Conservation (phyloP, 1,284 basidiomycete species). For the Earliella scabrosa region DNA sequence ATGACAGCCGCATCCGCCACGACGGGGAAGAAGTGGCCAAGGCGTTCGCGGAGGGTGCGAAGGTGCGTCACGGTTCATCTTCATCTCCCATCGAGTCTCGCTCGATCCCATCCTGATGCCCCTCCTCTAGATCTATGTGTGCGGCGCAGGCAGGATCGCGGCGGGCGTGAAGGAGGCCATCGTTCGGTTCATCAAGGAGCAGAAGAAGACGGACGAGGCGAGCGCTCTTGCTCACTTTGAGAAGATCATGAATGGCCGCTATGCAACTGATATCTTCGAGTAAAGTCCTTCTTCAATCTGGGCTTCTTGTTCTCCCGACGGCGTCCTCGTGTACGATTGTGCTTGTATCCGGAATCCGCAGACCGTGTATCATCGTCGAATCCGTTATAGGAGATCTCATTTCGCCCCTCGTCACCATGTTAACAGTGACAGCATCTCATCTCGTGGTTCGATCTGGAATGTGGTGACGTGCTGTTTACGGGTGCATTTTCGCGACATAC, state of each 20-base stretch:
- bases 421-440: too few relatives aligned
- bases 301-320: too few relatives aligned
- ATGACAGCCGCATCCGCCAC: constrained; percentile 48
- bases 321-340: too few relatives aligned
- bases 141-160: constrained; percentile 44
- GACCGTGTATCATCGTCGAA: too few relatives aligned
- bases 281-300: too few relatives aligned
- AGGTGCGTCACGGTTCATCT: constrained; percentile 38
- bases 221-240: constrained; percentile 31
- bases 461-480: too few relatives aligned
- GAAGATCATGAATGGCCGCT: constrained; percentile 38
- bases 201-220: constrained; percentile 25
- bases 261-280: constrained; percentile 48
- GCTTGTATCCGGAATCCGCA: too few relatives aligned
- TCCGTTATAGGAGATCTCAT: too few relatives aligned
- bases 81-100: not conserved
- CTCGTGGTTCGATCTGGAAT: too few relatives aligned
- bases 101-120: too few relatives aligned
- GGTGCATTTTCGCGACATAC: too few relatives aligned
- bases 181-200: constrained; percentile 38
- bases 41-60: constrained; percentile 45
- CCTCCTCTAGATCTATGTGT: constrained; percentile 46
- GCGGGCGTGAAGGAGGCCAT: constrained; percentile 40
- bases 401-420: too few relatives aligned
- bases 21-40: constrained; percentile 42